phyloP scores from a whole-genome alignment of 2,329 filamentous ascomycete species.

The Talaromyces sp. region DNA sequence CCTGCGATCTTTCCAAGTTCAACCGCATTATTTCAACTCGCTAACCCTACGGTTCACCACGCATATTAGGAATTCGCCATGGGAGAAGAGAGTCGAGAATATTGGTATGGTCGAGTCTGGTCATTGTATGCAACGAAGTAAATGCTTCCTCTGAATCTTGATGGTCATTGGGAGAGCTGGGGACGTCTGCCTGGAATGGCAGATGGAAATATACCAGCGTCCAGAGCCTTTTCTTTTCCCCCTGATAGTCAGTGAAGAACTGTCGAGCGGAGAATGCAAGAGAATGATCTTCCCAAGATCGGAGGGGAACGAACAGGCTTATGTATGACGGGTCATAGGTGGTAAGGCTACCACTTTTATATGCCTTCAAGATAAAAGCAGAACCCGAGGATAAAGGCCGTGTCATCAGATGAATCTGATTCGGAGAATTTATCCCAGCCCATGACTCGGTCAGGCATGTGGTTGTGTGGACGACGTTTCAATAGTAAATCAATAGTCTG shows the following conservation, averaged over 20 bases:
- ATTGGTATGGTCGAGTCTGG: not conserved
- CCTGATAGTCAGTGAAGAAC: not conserved
- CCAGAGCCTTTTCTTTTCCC: not conserved
- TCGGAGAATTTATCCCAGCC: not conserved
- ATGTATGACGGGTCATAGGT: not conserved
- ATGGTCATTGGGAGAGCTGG: not conserved
- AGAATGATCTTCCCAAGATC: no score
- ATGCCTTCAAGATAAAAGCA: not conserved
- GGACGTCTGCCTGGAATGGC: not conserved
- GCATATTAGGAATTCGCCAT: no score
- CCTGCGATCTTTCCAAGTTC: not conserved
- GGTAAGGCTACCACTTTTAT: not conserved
- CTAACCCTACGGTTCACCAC: not conserved
- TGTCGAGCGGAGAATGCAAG: not conserved
- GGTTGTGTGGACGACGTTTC: not conserved
- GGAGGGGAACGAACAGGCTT: not conserved
- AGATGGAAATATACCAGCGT: not conserved
- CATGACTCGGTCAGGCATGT: not conserved
- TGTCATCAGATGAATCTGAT: not conserved
- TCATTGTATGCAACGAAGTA: not conserved
- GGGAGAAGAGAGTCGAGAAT: no score
- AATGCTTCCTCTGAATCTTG: not conserved
- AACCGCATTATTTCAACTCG: not conserved
- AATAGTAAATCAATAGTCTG: constrained; percentile 13
- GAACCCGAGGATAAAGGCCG: not conserved